Evolutionary conservation across 176 grass and related monocot genomes (phyloP).

Genomic region (Rhynchospora breviuscula): DNA sequence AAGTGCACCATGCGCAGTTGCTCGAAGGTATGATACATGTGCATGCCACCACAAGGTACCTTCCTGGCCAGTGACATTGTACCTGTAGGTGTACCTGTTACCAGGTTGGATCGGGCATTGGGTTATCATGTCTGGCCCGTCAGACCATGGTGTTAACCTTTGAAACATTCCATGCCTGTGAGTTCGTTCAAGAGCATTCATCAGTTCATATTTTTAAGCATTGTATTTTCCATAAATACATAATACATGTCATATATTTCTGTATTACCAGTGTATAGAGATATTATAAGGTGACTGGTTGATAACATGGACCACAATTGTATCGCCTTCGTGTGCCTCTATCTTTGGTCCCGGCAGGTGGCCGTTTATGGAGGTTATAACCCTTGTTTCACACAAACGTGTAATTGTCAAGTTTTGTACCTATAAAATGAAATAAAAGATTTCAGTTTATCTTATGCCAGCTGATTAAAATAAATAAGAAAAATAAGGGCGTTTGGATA

Average conservation of each 20-base stretch:
- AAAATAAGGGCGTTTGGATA: background rate
- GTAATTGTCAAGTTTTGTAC: constrained; percentile 41
- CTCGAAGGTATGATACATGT: constrained; percentile 43
- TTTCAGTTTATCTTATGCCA: background rate
- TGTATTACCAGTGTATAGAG: constrained; percentile 52
- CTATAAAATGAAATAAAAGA: constrained; percentile 18
- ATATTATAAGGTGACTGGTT: constrained; percentile 50
- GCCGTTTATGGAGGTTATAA: constrained; percentile 38
- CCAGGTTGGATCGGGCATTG: constrained; percentile 66
- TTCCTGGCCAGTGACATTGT: constrained; percentile 51
- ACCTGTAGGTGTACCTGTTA: constrained; percentile 42
- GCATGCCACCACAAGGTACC: constrained; percentile 96
- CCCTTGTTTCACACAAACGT: constrained; percentile 33
- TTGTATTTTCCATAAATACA: background rate
- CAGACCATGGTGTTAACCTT: constrained; percentile 50
- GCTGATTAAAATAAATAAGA: background rate
- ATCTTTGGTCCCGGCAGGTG: constrained; percentile 45
- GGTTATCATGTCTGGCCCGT: constrained; percentile 67
- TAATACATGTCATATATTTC: background rate
- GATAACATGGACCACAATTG: constrained; percentile 44
- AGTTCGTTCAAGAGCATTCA: background rate
- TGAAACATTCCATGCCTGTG: constrained; percentile 75
- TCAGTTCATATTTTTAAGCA: background rate
- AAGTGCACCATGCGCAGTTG: constrained; percentile 53
- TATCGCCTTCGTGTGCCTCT: constrained; percentile 45